These are phyloP conservation scores for Sisymbrium altissimum DNA, from an alignment of 345 rosid species.

Conservation along the genomic window DNA sequence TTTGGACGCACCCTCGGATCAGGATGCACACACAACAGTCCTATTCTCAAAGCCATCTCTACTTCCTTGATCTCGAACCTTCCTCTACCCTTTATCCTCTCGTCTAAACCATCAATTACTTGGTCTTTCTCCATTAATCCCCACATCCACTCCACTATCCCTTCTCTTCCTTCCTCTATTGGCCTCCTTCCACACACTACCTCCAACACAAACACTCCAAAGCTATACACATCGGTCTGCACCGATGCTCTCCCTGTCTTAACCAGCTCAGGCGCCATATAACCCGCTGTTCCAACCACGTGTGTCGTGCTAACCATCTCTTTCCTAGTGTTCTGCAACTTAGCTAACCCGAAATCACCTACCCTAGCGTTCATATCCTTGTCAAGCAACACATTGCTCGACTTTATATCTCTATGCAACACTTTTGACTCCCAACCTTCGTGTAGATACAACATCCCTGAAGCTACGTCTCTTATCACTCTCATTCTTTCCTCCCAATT, in stretches of 20 bases:
- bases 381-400: constrained; percentile 77
- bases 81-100: constrained; percentile 36
- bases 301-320: constrained; percentile 48
- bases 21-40: constrained; percentile 60
- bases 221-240: constrained; percentile 45
- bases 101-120: constrained; percentile 45
- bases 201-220: constrained; percentile 46
- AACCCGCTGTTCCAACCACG: constrained; percentile 68
- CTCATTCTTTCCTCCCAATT: constrained; percentile 49
- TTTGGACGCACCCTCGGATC: constrained; percentile 53
- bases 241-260: constrained; percentile 44
- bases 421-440: constrained; percentile 81
- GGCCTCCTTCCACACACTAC: constrained; percentile 43
- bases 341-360: constrained; percentile 73
- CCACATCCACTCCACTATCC: constrained; percentile 40
- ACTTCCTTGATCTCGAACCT: constrained; percentile 43
- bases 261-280: constrained; percentile 66
- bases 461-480: constrained; percentile 57
- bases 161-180: constrained; percentile 43
- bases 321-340: constrained; percentile 56
- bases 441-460: constrained; percentile 63
- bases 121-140: constrained; percentile 34
- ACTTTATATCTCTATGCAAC: constrained; percentile 72
- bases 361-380: constrained; percentile 65
- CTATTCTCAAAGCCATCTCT: constrained; percentile 54